Base-by-base conservation (phyloP, 768 basidiomycete genomes). In the Collybia nuda region DNA sequence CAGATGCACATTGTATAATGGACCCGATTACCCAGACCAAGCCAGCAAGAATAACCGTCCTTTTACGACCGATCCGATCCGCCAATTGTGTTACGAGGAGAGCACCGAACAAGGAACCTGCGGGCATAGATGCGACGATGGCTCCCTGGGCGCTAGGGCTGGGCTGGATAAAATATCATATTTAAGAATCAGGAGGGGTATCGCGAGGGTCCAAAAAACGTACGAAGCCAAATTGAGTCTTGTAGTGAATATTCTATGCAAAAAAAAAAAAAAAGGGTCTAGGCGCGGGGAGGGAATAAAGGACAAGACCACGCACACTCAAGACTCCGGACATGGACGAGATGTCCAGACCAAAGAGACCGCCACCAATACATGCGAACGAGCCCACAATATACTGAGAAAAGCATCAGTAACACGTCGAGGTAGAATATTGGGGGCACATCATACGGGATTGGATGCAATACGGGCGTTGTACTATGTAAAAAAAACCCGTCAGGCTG, bases 281-380 rank as follows among this genome's bases (percentile, higher is more conserved):
- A 19, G 5, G 24, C 5, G 9, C 32, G 3, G 9, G 7, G 6
- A 40, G 19, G 28, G 26, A 40, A 38, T 2, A 7, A 28, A 11
- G 2, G 21, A 26, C 21, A 12, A 3, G 14, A 35, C 23, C 26
- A 62, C 71, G 52, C 56, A 82, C 81, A 48, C 64, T 85, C 56
- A 89, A 67, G 45, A 89, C 85, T 6, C 84, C 86, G 44, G 87
- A 86, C 87, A 89, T 89, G 62, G 86, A 89, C 59, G 86, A 86
- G 61, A 90, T 88, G 74, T 90, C 88, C 71, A 90, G 64, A 64
- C 88, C 88, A 62, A 89, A 90, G 32, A 90, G 78, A 43, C 85
- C 85, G 56, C 87, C 86, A 32, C 88, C 87, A 54, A 90, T 88
- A 64, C 88, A 90, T 66, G 88, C 87, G 67, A 90, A 90, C 15